These are phyloP conservation scores for Tranzscheliella williamsii DNA, from an alignment of 1,284 basidiomycete genomes.

Conservation along the genomic window DNA sequence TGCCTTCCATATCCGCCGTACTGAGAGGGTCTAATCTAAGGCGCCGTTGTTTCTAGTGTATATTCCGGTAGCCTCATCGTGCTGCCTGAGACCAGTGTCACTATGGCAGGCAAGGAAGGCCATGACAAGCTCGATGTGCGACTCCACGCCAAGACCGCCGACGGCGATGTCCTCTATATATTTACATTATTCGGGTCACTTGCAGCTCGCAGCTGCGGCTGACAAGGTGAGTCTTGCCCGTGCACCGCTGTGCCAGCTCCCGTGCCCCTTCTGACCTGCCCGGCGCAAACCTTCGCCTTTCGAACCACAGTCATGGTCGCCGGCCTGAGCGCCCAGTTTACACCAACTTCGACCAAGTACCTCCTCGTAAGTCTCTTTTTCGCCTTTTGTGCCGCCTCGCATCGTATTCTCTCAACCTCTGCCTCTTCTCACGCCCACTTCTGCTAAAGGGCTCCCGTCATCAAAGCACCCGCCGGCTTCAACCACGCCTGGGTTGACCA, in stretches of 20 bases:
- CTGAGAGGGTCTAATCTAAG: slow-evolving; percentile 14
- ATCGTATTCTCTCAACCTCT: background rate
- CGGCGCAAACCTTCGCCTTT: too few species aligned
- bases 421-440: slow-evolving; percentile 3
- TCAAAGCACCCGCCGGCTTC: slow-evolving; percentile 19
- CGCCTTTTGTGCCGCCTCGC: background rate
- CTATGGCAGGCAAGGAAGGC: slow-evolving; percentile 25
- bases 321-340: slow-evolving; percentile 12
- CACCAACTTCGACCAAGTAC: slow-evolving; percentile 29
- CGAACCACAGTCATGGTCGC: slow-evolving; percentile 14
- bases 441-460: slow-evolving; percentile 20
- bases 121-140: slow-evolving; percentile 34
- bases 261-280: background rate
- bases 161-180: slow-evolving; percentile 25
- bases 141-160: slow-evolving; percentile 17
- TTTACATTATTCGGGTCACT: slow-evolving; percentile 26
- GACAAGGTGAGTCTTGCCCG: slow-evolving; percentile 8
- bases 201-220: slow-evolving; percentile 22
- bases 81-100: too few species aligned
- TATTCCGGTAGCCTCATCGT: slow-evolving; percentile 26
- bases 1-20: slow-evolving; percentile 18
- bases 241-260: background rate
- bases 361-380: slow-evolving; percentile 19
- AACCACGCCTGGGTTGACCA: slow-evolving; percentile 36
- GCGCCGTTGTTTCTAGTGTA: slow-evolving; percentile 22